A percentile compares a stretch with the other conserved stretches of the same genome.
Conservation (phyloP, 2,329 filamentous ascomycete genomes). For the Microascus cirrosus region DNA sequence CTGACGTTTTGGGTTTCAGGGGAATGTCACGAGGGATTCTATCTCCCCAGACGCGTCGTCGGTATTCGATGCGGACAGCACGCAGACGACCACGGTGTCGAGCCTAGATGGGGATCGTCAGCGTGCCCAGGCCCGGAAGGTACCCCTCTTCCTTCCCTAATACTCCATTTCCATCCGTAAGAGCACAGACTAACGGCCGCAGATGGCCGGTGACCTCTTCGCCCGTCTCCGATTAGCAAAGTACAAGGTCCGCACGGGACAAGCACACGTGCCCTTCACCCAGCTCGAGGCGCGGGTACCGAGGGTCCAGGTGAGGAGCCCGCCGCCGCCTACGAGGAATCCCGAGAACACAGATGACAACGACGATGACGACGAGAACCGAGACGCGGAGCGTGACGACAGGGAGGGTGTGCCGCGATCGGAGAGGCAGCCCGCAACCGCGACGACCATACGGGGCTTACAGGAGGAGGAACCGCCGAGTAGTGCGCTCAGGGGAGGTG, state of each 20-base stretch:
- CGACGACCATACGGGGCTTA: not conserved
- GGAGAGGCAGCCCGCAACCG: not conserved
- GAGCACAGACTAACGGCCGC: constrained; percentile 6
- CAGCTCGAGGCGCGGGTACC: constrained; percentile 33
- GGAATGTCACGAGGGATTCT: not conserved
- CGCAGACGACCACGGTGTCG: not conserved
- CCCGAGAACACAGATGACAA: not conserved
- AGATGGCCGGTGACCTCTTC: constrained; percentile 55
- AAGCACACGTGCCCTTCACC: constrained; percentile 54
- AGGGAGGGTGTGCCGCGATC: not conserved
- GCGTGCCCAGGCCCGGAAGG: constrained; percentile 7
- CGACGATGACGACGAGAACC: not conserved
- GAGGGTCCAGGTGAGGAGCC: constrained; percentile 5
- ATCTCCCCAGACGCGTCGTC: constrained; percentile 29
- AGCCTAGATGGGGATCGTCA: not conserved
- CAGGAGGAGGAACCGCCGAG: constrained; percentile 19
- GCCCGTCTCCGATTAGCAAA: constrained; percentile 60
- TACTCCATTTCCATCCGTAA: not conserved
- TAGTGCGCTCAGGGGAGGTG: constrained; percentile 34
- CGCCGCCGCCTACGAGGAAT: constrained; percentile 8
- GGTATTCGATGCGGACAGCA: constrained; percentile 28
- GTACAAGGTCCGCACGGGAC: constrained; percentile 67
- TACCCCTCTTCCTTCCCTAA: constrained; percentile 24
- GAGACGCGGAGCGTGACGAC: not conserved
- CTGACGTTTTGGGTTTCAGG: not conserved